A percentile compares a stretch with the other conserved stretches of the same genome.
These are phyloP conservation scores for carrot (Daucus carota) DNA, from an alignment of 129 eudicot species.

Conservation along the genomic window DH1_v3.0 NC_030381.2:44121001-44121500, in stretches of 20 bases:
- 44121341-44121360: constrained; percentile 14
- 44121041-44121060: constrained; percentile 13
- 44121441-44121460: constrained; percentile 19
- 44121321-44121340: constrained; percentile 19
- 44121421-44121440: constrained; percentile 18
- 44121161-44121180: constrained; percentile 11
- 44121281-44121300: constrained; percentile 18
- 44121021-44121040: constrained; percentile 17
- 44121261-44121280: constrained; percentile 15
- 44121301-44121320: constrained; percentile 18
- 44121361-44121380: constrained; percentile 18
- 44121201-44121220: constrained; percentile 17
- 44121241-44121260: constrained; percentile 17
- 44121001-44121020: constrained; percentile 13
- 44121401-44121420: constrained; percentile 20
- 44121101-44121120: constrained; percentile 13
- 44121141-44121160: constrained; percentile 14
- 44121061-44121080: constrained; percentile 21
- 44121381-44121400: constrained; percentile 22
- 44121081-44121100: constrained; percentile 17
- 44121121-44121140: constrained; percentile 15
- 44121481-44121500: not conserved
- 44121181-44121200: constrained; percentile 19
- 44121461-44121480: constrained; percentile 17
- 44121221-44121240: constrained; percentile 15